These are phyloP conservation scores for Athelia psychrophila DNA, from an alignment of 1,284 basidiomycete genomes.

Conservation along the genomic window DNA sequence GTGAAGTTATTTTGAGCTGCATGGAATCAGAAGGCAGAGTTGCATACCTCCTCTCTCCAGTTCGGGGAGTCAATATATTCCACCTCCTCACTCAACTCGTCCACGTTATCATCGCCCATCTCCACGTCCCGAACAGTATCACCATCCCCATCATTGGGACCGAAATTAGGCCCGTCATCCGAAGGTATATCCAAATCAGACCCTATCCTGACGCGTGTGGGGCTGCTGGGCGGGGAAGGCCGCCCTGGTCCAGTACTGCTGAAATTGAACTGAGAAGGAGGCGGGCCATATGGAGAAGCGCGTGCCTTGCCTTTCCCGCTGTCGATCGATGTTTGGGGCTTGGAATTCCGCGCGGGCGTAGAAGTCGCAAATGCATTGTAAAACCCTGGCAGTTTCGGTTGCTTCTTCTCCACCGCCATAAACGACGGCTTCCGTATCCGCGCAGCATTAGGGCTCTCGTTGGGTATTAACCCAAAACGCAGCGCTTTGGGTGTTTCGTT, in stretches of 20 bases:
- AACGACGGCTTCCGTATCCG: conserved; percentile 7
- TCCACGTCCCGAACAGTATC: conserved; percentile 6
- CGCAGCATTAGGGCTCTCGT: neutral
- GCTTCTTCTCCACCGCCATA: conserved; percentile 22
- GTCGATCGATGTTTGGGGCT: conserved; percentile 1
- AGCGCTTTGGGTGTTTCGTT: conserved; percentile 37
- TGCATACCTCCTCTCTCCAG: conserved; percentile 55
- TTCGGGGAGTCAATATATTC: conserved; percentile 36
- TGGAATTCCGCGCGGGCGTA: conserved; percentile 26
- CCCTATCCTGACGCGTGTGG: conserved; percentile 10
- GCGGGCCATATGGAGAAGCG: neutral
- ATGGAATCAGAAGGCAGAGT: too few relatives aligned
- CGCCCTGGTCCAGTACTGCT: neutral
- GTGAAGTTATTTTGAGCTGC: too few relatives aligned
- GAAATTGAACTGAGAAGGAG: neutral
- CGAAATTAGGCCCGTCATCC: neutral
- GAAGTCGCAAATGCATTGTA: conserved; percentile 43
- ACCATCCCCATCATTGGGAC: neutral
- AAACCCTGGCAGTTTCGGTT: conserved; percentile 42
- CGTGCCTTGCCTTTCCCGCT: conserved; percentile 2
- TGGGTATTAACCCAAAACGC: conserved; percentile 20
- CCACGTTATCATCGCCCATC: conserved; percentile 10
- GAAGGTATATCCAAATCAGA: conserved; percentile 13
- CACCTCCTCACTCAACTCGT: conserved; percentile 28
- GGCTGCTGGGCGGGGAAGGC: neutral